A percentile compares a stretch with the other conserved stretches of the same genome.
phyloP scores from a whole-genome alignment of 1,284 basidiomycete species.

The Mycena sp. region DNA sequence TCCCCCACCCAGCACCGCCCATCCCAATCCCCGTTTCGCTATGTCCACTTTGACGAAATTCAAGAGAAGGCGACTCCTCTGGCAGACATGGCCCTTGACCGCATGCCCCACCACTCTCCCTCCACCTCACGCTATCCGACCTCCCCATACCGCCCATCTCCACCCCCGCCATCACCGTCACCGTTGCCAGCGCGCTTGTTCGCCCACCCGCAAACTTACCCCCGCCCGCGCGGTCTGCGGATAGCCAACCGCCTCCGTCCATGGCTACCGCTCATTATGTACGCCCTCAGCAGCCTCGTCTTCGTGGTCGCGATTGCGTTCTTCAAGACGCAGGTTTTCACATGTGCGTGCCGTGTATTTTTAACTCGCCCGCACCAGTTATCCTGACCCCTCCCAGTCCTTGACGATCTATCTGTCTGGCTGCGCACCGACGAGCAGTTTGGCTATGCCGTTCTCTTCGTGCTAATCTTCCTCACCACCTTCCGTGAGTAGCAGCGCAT shows the following conservation, averaged over 20 bases:
- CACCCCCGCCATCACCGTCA: conserved; percentile 32
- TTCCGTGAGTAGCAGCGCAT: conserved; percentile 69
- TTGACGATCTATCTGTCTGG: conserved; percentile 80
- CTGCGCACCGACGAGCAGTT: conserved; percentile 71
- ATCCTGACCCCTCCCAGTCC: conserved; percentile 50
- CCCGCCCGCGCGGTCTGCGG: conserved; percentile 60
- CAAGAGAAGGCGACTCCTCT: conserved; percentile 40
- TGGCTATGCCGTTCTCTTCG: conserved; percentile 78
- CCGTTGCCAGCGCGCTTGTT: conserved; percentile 27
- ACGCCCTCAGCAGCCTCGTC: conserved; percentile 71
- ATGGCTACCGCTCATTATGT: conserved; percentile 78
- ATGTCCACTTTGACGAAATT: conserved; percentile 43
- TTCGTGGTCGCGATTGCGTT: conserved; percentile 78
- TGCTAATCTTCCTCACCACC: conserved; percentile 83
- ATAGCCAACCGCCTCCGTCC: conserved; percentile 67
- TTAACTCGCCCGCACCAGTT: neutral
- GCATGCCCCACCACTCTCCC: neutral
- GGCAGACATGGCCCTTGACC: conserved; percentile 19
- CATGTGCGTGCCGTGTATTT: conserved; percentile 55
- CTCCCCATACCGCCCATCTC: conserved; percentile 5
- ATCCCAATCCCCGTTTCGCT: conserved; percentile 47
- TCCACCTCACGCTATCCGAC: conserved; percentile 22
- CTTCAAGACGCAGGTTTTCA: conserved; percentile 78
- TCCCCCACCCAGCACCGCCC: conserved; percentile 36
- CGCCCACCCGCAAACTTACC: conserved; percentile 42